Conservation (phyloP, 768 basidiomycete genomes). For the Tephrocybe sp. region DNA sequence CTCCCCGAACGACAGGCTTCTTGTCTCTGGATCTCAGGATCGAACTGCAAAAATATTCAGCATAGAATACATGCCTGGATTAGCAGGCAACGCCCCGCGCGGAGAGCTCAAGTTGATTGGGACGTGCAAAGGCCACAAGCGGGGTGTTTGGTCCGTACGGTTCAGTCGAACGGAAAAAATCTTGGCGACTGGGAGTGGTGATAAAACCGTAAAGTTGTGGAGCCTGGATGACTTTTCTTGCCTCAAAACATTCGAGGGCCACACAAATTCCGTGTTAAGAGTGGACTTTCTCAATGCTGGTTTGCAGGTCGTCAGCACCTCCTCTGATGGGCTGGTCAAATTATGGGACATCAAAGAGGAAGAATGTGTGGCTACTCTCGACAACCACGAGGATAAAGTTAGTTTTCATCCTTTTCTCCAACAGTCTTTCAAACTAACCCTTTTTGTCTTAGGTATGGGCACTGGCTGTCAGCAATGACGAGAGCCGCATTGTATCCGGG, state of each 20-base stretch:
- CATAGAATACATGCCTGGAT: slow-evolving; percentile 54
- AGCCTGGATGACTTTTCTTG: slow-evolving; percentile 92
- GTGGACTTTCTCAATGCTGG: slow-evolving; percentile 88
- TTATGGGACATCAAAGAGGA: slow-evolving; percentile 92
- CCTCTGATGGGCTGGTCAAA: slow-evolving; percentile 95
- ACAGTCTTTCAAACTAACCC: background rate
- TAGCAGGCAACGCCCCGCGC: slow-evolving; percentile 42
- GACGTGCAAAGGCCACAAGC: slow-evolving; percentile 93
- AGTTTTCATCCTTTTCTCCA: slow-evolving; percentile 20
- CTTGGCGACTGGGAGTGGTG: slow-evolving; percentile 92
- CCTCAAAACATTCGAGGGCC: slow-evolving; percentile 95
- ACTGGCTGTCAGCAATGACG: slow-evolving; percentile 78
- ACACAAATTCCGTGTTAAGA: slow-evolving; percentile 93
- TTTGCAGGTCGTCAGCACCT: slow-evolving; percentile 84
- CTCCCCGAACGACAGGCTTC: slow-evolving; percentile 81
- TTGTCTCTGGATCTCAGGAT: slow-evolving; percentile 96
- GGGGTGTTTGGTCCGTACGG: slow-evolving; percentile 93
- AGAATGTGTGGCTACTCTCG: slow-evolving; percentile 83
- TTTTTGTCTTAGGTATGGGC: slow-evolving; percentile 85
- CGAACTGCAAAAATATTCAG: slow-evolving; percentile 89
- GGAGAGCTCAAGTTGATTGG: slow-evolving; percentile 80
- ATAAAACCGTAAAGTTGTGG: slow-evolving; percentile 95
- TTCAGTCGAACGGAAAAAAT: slow-evolving; percentile 84
- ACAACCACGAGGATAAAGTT: slow-evolving; percentile 98
- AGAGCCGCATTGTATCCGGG: slow-evolving; percentile 84